These are phyloP conservation scores for Collariella sp. DNA, from an alignment of 495 filamentous ascomycete species.

Conservation along the genomic window DNA sequence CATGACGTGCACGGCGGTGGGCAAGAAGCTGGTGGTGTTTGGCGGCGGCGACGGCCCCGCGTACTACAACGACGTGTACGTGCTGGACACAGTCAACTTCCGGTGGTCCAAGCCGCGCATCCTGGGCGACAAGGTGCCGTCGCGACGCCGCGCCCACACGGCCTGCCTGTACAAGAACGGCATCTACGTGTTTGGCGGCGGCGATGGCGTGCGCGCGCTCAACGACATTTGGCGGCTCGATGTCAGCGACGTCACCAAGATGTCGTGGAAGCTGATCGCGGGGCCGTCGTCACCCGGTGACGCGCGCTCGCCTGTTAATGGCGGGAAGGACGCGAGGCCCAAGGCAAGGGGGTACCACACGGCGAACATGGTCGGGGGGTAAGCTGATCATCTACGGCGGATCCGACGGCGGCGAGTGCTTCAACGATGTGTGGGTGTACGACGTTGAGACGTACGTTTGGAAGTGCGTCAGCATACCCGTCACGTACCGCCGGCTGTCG, in stretches of 20 bases:
- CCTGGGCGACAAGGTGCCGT: conserved; percentile 43
- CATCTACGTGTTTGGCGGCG: conserved; percentile 59
- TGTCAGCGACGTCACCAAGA: conserved; percentile 51
- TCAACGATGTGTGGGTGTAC: conserved; percentile 61
- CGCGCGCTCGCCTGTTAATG: conserved; percentile 3
- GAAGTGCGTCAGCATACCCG: conserved; percentile 43
- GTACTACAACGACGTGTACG: conserved; percentile 63
- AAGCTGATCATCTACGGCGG: conserved; percentile 62
- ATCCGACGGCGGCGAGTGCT: conserved; percentile 57
- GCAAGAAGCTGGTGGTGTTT: conserved; percentile 57
- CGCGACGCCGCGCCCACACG: conserved; percentile 52
- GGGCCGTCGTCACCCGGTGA: conserved; percentile 21
- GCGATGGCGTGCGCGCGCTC: conserved; percentile 54
- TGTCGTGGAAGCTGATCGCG: conserved; percentile 54
- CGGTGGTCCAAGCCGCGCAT: conserved; percentile 51
- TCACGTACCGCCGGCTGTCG: conserved; percentile 50
- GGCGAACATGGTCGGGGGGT: conserved; percentile 58
- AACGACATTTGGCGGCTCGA: conserved; percentile 62
- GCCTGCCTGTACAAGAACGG: conserved; percentile 58
- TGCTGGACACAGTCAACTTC: conserved; percentile 56
- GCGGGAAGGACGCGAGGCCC: conserved; percentile 35
- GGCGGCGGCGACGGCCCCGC: conserved; percentile 57
- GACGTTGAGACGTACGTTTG: conserved; percentile 50
- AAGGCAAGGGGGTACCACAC: conserved; percentile 59
- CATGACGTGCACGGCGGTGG: conserved; percentile 59